Percentiles rank a stretch among this genome's conserved stretches.
Conservation (phyloP, 176 grass and related monocot species). For the Aegilops longissima region DNA sequence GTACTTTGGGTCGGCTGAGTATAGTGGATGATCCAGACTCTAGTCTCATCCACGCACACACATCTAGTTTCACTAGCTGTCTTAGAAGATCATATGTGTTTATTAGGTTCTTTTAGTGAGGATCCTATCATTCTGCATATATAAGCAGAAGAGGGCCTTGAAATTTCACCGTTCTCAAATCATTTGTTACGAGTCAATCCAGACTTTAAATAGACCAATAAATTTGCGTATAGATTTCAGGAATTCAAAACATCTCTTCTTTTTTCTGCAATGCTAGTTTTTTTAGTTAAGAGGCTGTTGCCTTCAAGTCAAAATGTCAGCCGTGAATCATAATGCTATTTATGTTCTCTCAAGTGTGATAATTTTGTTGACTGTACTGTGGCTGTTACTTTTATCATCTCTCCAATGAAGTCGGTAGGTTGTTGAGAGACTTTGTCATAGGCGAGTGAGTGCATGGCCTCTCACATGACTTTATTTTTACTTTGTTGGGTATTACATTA, state of each 20-base stretch:
- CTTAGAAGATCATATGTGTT: slow-evolving; percentile 13
- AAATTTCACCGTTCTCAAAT: slow-evolving; percentile 5
- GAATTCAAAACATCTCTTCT: slow-evolving; percentile 6
- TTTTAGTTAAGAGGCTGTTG: background rate
- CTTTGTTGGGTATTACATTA: background rate
- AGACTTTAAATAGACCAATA: slow-evolving; percentile 10
- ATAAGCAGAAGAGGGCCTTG: background rate
- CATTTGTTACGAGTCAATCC: background rate
- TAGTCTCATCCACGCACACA: background rate
- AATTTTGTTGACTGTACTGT: background rate
- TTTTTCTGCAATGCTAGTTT: background rate
- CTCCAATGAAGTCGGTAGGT: background rate
- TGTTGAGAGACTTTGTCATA: background rate
- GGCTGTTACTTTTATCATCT: slow-evolving; percentile 6
- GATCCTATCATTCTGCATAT: background rate
- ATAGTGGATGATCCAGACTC: slow-evolving; percentile 3
- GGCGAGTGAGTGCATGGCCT: background rate
- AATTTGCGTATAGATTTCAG: background rate
- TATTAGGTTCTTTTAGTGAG: background rate
- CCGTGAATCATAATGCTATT: background rate
- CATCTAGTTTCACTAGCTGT: slow-evolving; percentile 12
- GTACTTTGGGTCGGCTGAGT: no score
- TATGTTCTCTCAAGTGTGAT: background rate
- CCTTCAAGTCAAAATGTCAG: background rate
- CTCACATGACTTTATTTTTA: background rate